A percentile compares a stretch with the other conserved stretches of the same genome.
phyloP scores from a whole-genome alignment of 2,329 filamentous ascomycete genomes.

The Aspergillus tanneri region DNA sequence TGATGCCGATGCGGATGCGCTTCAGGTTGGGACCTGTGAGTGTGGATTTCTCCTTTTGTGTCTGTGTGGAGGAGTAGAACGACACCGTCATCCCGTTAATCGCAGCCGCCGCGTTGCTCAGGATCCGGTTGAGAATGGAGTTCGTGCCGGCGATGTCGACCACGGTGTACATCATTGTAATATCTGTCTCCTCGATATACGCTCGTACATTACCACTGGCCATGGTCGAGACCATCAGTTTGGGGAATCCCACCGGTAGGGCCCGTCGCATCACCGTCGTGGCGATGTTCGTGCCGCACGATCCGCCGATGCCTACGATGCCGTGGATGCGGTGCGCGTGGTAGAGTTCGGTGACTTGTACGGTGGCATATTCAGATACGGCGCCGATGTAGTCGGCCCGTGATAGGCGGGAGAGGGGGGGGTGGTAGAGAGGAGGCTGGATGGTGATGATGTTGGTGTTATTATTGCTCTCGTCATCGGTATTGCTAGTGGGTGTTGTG shows the following conservation, averaged over 20 bases:
- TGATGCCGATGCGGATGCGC: conserved; percentile 54
- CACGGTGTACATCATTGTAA: conserved; percentile 68
- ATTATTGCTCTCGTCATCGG: conserved; percentile 20
- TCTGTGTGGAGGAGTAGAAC: conserved; percentile 8
- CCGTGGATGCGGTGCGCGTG: conserved; percentile 49
- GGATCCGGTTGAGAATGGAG: conserved; percentile 55
- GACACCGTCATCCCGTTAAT: conserved; percentile 60
- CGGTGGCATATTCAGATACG: conserved; percentile 53
- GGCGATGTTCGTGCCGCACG: conserved; percentile 61
- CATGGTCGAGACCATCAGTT: conserved; percentile 68
- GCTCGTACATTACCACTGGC: conserved; percentile 65
- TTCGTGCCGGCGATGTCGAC: conserved; percentile 70
- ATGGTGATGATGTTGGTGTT: conserved; percentile 33
- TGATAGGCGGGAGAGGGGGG: no score
- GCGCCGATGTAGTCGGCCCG: conserved; percentile 58
- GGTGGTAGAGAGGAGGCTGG: conserved; percentile 24
- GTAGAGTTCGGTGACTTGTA: conserved; percentile 44
- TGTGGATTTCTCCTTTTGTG: no score
- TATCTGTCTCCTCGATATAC: conserved; percentile 67
- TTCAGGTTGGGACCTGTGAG: no score
- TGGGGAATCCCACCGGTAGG: conserved; percentile 66
- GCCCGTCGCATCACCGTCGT: conserved; percentile 61
- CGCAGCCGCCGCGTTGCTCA: conserved; percentile 63
- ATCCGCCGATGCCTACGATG: conserved; percentile 62
- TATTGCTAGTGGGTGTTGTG: conserved; percentile 51